Base-by-base conservation (phyloP, 345 rosid genomes). In the Salix udensis region DNA sequence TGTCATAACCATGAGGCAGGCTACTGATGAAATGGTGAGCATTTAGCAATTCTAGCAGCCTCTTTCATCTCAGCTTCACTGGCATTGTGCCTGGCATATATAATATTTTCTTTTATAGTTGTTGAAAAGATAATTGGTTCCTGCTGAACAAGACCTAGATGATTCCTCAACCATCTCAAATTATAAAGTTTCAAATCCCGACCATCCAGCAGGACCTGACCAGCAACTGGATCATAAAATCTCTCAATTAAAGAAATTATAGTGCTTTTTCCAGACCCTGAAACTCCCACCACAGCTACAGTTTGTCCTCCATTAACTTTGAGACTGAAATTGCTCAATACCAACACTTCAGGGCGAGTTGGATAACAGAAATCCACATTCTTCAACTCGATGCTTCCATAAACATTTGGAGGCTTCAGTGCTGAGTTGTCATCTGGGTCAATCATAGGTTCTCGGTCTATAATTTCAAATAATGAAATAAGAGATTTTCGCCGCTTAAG, bases 1-100 rank as follows among this genome's bases (percentile, higher is more conserved):
- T 96, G 86, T 96, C 99, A 62, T 96, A 96, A 71, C 99, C 99
- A 73, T 93, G 97, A 76, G 99, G 94, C 79, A 93, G 88, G 76
- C 95, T 96, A 86, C 99, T 96, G 81, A 96, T 96, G 81, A 93
- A 96, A 87, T 93, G 99, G 84, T 96, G 99, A 62, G 99, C 99
- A 72, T 96, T 96, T 96, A 65, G 99, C 99, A 77, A 96, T 94
- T 85, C 99, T 88, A 34, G 99, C 99, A 77, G 99, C 99, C 84
- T 96, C 99, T 83, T 96, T 94, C 81, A 96, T 84, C 89, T 96
- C 99, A 7, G 98, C 94, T 84, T 94, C 99, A 40, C 97, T 92
- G 11, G 99, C 98, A 76, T 92, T 96, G 76, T 94, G 99, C 86
- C 97, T 92, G 60, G 99, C 99, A 58, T 96, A 96, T 46, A 94